Conservation (phyloP, 257 asterid species). For the Henckelia pumila region DNA sequence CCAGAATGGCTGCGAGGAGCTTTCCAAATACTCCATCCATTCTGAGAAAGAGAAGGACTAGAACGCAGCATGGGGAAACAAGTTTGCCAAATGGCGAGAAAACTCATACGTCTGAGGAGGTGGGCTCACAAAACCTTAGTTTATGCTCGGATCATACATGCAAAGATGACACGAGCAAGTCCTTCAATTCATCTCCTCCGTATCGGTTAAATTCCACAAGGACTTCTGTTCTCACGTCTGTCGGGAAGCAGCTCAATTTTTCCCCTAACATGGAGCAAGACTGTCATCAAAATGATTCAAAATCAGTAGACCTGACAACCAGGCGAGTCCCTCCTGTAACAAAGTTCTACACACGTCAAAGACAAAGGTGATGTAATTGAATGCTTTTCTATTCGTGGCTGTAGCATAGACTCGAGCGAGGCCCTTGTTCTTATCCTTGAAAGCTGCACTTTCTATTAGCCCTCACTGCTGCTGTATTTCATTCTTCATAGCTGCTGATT, state of each 20-base stretch:
- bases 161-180: constrained; percentile 34
- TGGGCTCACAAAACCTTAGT: constrained; percentile 34
- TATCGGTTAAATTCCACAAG: constrained; percentile 70
- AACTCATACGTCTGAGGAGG: constrained; percentile 32
- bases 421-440: background rate
- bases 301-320: constrained; percentile 38
- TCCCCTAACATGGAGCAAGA: constrained; percentile 39
- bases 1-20: constrained; percentile 76
- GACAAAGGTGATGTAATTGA: constrained; percentile 39
- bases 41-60: constrained; percentile 66
- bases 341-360: constrained; percentile 50
- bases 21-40: constrained; percentile 90
- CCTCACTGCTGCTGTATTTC: too few relatives aligned
- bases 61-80: constrained; percentile 34
- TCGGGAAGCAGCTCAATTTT: constrained; percentile 94
- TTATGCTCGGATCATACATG: constrained; percentile 29
- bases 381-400: background rate
- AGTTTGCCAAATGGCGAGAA: constrained; percentile 30
- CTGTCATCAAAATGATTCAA: constrained; percentile 25
- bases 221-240: constrained; percentile 62
- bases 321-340: constrained; percentile 44
- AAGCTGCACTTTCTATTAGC: background rate
- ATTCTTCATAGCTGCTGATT: too few relatives aligned
- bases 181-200: constrained; percentile 83
- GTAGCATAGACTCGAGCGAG: background rate